A percentile compares a stretch with the other conserved stretches of the same genome.
Conservation (phyloP, 2,329 filamentous ascomycete genomes). For the Kalaharituber pfeilii region DNA sequence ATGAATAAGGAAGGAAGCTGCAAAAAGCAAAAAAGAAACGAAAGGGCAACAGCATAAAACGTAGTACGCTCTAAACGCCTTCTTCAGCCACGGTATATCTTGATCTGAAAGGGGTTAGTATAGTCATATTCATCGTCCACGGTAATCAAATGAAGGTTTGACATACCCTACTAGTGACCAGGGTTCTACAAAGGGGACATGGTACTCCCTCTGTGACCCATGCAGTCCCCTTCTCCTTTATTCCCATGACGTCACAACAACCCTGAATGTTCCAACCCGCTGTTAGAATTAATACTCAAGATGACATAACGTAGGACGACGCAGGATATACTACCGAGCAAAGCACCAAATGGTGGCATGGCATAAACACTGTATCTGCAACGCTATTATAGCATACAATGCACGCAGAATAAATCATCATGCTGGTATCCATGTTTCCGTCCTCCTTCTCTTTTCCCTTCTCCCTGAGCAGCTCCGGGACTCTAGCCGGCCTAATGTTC, state of each 20-base stretch:
- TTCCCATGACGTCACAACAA: constrained; percentile 12
- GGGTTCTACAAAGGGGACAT: constrained; percentile 9
- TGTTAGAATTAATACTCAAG: no score
- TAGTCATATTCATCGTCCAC: background rate
- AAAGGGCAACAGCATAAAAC: no score
- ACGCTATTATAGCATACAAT: constrained; percentile 9
- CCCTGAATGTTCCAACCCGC: background rate
- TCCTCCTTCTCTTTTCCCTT: background rate
- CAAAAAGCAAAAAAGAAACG: no score
- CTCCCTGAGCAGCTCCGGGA: background rate
- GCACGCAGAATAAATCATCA: constrained; percentile 3
- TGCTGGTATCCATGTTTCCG: background rate
- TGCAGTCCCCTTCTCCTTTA: constrained; percentile 2
- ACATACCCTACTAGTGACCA: constrained; percentile 6
- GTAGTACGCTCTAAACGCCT: no score
- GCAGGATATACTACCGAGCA: constrained; percentile 3
- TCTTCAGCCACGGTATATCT: background rate
- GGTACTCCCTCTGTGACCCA: background rate
- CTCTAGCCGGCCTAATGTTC: background rate
- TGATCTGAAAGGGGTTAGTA: background rate
- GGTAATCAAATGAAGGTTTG: background rate
- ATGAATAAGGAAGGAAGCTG: no score
- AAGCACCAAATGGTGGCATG: constrained; percentile 12
- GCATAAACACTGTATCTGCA: constrained; percentile 10
- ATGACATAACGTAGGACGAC: background rate